Conservation (phyloP, 2,329 filamentous ascomycete species). For the Dendryphion nanum region DNA sequence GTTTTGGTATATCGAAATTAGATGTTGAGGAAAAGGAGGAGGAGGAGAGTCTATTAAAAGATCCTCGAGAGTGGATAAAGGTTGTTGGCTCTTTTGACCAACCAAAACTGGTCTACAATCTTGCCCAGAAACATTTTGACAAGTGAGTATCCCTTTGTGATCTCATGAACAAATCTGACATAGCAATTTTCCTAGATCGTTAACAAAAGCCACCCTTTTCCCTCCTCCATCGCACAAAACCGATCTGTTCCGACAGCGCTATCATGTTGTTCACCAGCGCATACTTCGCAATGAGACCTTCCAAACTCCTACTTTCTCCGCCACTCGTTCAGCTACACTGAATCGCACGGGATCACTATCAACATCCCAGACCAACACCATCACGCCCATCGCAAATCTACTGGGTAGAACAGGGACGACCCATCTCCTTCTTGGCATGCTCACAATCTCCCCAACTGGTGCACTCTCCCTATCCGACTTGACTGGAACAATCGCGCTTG, state of each 20-base stretch:
- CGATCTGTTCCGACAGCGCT: slow-evolving; percentile 81
- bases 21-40: slow-evolving; percentile 57
- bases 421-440: slow-evolving; percentile 82
- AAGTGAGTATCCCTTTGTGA: slow-evolving; percentile 46
- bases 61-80: slow-evolving; percentile 80
- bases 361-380: slow-evolving; percentile 65
- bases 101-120: slow-evolving; percentile 74
- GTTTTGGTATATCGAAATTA: slow-evolving; percentile 57
- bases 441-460: slow-evolving; percentile 78
- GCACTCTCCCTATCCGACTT: slow-evolving; percentile 80
- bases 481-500: slow-evolving; percentile 82
- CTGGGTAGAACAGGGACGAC: slow-evolving; percentile 77
- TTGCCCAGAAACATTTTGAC: slow-evolving; percentile 87
- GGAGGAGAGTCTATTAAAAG: slow-evolving; percentile 59
- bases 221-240: slow-evolving; percentile 81
- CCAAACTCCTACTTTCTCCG: slow-evolving; percentile 73
- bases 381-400: slow-evolving; percentile 79
- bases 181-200: slow-evolving; percentile 32
- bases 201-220: slow-evolving; percentile 50
- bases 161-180: accelerated
- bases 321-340: slow-evolving; percentile 50
- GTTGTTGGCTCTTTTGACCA: slow-evolving; percentile 83
- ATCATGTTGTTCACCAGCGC: slow-evolving; percentile 88
- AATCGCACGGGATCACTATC: slow-evolving; percentile 58
- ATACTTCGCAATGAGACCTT: slow-evolving; percentile 92